Conservation (phyloP, 345 rosid species). For the Brassica cretica region DNA sequence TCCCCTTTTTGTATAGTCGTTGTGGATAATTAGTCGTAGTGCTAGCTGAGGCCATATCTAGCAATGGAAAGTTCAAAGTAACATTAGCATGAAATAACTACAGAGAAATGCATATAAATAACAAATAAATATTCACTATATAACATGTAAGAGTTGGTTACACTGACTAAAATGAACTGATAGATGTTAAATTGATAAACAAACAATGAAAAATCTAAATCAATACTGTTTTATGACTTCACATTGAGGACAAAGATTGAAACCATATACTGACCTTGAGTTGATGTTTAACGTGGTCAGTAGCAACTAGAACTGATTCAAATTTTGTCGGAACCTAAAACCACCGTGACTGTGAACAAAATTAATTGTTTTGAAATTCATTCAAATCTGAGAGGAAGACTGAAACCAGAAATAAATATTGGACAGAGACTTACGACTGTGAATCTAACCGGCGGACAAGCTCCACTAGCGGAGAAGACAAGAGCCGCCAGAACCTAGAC, state of each 20-base stretch:
- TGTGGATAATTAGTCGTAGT: not conserved
- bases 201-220: too few species aligned
- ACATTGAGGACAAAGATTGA: not conserved
- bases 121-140: not conserved
- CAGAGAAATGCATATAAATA: not conserved
- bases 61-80: too few species aligned
- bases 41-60: too few species aligned
- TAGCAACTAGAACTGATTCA: too few species aligned
- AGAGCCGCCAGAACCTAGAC: not conserved
- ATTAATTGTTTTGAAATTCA: not conserved
- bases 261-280: not conserved
- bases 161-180: not conserved
- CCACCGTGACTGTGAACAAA: not conserved
- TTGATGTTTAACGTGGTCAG: too few species aligned
- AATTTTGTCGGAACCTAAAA: too few species aligned
- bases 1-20: not conserved
- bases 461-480: not conserved
- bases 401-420: not conserved
- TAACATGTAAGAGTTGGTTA: not conserved
- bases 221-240: too few species aligned
- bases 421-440: not conserved
- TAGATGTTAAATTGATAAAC: too few species aligned
- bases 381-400: not conserved
- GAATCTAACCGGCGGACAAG: not conserved
- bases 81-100: too few species aligned